Base-by-base conservation (phyloP, 2,329 filamentous ascomycete species). In the Microsporum ferrugineum region DNA sequence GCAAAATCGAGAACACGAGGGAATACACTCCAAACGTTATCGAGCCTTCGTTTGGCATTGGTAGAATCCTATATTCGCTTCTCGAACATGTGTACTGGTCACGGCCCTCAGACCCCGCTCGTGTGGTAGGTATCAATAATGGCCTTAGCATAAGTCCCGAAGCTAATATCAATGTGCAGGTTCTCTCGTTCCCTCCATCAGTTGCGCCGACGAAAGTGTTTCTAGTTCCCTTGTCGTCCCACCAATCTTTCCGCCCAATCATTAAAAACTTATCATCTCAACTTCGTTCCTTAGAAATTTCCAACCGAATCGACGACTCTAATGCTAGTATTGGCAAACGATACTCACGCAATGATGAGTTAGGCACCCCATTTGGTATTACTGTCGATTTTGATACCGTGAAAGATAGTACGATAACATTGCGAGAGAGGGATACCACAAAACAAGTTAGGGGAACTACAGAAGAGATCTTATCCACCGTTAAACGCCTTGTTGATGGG, bases 21-120 rank as follows among this genome's bases (percentile, higher is more conserved):
- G 91, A 96, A 73, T 99, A 89, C 78, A 95, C 88, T 0, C 92
- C 92, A 63, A 96, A 96, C 71, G 91, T 95, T 56, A 95, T 97
- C 68, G 94, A 99, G 78, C 94, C 92, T 1, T 97, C 92, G 0
- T 99, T 97, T 70, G 92, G 92, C 80, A 95, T 97, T 70, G 94
- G 92, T 63, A 85, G 92, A 68, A 96, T 97, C 64, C 79, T 97
- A 62, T 97, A 96, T 79, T 86, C 88, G 63, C 79, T 99, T 69
- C 88, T 95, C 71, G 94, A 99, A 79, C 94, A 99, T 77, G 86
- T 84, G 73, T 99, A 91, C 83, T 99, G 94, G 92, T 89, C 86
- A 60, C 88, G 94, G 65, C 86, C 85, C 66, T 86, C 83, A 64
- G 88, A 92, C 67, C 91, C 94, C 73, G 87, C 90, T 60, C 88